These are phyloP conservation scores for Amyloporia xantha DNA, from an alignment of 768 basidiomycete species.

Conservation along the genomic window DNA sequence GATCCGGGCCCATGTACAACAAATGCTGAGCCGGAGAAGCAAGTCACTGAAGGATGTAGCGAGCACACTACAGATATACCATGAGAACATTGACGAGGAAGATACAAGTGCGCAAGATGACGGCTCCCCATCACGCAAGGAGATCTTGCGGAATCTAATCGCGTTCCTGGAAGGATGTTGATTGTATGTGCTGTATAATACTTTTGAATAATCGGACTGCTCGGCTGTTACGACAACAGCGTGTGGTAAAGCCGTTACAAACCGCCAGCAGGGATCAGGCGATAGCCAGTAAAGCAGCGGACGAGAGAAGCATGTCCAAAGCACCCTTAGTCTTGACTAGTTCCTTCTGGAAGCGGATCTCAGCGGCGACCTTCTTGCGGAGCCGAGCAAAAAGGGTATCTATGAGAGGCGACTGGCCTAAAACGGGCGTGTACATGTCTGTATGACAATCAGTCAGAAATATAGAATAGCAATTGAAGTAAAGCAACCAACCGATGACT, in stretches of 20 bases:
- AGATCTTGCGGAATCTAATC: slow-evolving; percentile 65
- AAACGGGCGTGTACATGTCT: slow-evolving; percentile 89
- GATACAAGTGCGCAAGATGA: slow-evolving; percentile 30
- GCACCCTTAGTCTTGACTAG: slow-evolving; percentile 78
- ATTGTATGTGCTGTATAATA: slow-evolving; percentile 13
- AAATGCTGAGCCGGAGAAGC: slow-evolving; percentile 71
- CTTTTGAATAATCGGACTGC: slow-evolving; percentile 7
- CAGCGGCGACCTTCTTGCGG: slow-evolving; percentile 76
- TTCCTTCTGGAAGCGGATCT: slow-evolving; percentile 85
- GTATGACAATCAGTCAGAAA: slow-evolving; percentile 10
- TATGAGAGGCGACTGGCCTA: slow-evolving; percentile 93
- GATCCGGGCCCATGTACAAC: slow-evolving; percentile 70
- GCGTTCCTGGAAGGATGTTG: slow-evolving; percentile 44
- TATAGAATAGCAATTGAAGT: background rate
- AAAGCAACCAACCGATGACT: slow-evolving; percentile 63
- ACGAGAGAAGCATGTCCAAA: slow-evolving; percentile 83
- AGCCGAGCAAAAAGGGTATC: slow-evolving; percentile 80
- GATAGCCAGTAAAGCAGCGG: slow-evolving; percentile 32
- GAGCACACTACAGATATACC: slow-evolving; percentile 61
- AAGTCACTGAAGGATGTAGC: slow-evolving; percentile 67
- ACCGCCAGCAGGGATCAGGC: background rate
- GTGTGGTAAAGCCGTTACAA: background rate
- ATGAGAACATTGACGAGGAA: slow-evolving; percentile 64
- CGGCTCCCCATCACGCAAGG: slow-evolving; percentile 48
- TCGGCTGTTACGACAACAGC: background rate